Conservation (phyloP, 441 rosid genomes). For the Populus hybrid region DNA sequence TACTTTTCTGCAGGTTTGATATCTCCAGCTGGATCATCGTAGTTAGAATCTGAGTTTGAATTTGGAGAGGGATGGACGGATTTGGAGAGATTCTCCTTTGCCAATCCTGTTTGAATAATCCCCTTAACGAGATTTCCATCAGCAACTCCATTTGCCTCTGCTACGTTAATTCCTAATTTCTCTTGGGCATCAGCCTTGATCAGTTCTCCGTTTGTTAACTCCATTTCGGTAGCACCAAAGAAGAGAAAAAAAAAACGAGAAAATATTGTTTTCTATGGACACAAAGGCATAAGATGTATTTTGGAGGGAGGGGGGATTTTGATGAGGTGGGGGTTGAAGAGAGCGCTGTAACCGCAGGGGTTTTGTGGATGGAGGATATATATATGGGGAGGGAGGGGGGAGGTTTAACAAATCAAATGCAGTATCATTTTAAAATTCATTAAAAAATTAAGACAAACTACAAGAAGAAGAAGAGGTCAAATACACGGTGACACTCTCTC, state of each 20-base stretch:
- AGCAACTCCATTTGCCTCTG: not conserved
- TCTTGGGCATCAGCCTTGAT: not conserved
- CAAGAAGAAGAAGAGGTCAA: constrained; percentile 9
- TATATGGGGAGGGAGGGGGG: not conserved
- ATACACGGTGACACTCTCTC: not conserved
- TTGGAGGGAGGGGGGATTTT: not conserved
- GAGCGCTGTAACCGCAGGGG: not conserved
- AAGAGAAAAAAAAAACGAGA: not conserved
- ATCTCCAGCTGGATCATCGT: not conserved
- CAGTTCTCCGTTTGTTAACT: not conserved
- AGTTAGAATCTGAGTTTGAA: not conserved
- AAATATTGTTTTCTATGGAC: not conserved
- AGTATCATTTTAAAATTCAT: not conserved
- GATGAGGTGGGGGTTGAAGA: not conserved
- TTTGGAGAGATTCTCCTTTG: not conserved
- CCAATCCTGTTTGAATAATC: not conserved
- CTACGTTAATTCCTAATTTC: not conserved
- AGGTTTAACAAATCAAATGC: not conserved
- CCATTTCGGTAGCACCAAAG: not conserved
- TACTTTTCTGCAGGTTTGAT: not conserved
- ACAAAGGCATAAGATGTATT: not conserved
- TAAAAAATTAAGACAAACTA: not conserved
- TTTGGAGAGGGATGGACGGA: not conserved
- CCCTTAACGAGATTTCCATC: not conserved
- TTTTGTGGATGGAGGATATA: not conserved